Percentiles rank a stretch among this genome's conserved stretches.
Evolutionary conservation across 208 protist genomes (phyloP).

Genomic region (Trypanosoma congolense): DNA sequence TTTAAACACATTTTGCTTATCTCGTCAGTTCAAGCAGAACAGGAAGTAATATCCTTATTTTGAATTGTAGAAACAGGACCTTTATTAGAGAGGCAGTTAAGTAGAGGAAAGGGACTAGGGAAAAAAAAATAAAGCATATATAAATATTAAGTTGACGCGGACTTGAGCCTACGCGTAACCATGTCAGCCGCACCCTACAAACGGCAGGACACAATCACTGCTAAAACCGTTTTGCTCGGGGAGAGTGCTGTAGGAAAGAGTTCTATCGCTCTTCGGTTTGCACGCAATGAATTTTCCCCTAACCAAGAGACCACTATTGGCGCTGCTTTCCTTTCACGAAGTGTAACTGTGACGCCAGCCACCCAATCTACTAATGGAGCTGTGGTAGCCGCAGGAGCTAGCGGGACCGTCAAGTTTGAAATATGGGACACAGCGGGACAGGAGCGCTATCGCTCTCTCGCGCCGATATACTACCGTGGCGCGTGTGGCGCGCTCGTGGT

Average conservation of each 20-base stretch:
- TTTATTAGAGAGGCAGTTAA: too few species aligned
- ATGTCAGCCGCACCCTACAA: background rate
- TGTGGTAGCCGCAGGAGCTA: background rate
- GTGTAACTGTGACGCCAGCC: constrained; percentile 48
- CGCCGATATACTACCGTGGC: constrained; percentile 92
- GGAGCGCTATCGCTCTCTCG: constrained; percentile 88
- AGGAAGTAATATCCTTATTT: too few species aligned
- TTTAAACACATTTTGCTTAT: too few species aligned
- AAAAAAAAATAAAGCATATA: constrained; percentile 12
- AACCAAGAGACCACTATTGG: constrained; percentile 88
- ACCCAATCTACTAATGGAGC: constrained; percentile 15
- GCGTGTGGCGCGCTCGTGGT: constrained; percentile 92
- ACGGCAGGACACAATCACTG: constrained; percentile 31
- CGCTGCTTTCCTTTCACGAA: constrained; percentile 82
- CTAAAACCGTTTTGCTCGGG: constrained; percentile 88
- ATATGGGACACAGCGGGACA: constrained; percentile 92
- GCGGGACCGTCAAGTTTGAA: constrained; percentile 56
- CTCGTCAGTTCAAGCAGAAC: too few species aligned
- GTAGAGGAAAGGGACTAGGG: background rate
- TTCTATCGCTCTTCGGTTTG: constrained; percentile 82
- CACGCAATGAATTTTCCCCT: constrained; percentile 73
- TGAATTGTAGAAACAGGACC: too few species aligned
- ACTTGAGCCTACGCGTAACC: background rate
- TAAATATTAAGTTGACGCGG: constrained; percentile 1
- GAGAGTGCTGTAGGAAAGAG: constrained; percentile 89